Percentiles rank a stretch among this genome's conserved stretches.
phyloP scores from a whole-genome alignment of 345 rosid genomes.

The Gossypium rotundifolium region DNA sequence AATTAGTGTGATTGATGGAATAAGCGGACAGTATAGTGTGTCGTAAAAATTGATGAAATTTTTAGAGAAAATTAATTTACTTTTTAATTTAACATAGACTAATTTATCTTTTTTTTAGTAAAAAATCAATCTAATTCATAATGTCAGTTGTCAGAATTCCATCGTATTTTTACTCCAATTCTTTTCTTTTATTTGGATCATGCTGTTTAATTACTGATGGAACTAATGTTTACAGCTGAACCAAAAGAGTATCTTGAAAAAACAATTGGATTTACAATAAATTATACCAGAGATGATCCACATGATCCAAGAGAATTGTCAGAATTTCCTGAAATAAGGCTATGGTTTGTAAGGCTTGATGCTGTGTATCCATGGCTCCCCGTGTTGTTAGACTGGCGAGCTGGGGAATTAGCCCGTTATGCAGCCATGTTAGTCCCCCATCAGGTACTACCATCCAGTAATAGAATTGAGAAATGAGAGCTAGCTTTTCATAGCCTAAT shows the following conservation, averaged over 20 bases:
- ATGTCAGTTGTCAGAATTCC: no score
- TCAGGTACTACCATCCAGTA: constrained; percentile 36
- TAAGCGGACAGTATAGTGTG: fast-evolving
- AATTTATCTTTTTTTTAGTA: no score
- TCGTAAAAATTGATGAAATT: no score
- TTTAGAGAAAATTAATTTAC: no score
- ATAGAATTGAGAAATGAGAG: background rate
- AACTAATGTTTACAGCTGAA: constrained; percentile 30
- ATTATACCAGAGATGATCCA: constrained; percentile 63
- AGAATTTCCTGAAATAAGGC: constrained; percentile 75
- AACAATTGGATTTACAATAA: constrained; percentile 67
- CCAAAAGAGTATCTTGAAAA: constrained; percentile 56
- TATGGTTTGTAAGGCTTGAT: constrained; percentile 90
- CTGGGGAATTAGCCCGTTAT: constrained; percentile 86
- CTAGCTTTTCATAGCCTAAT: background rate
- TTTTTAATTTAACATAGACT: no score
- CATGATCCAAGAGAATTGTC: constrained; percentile 67
- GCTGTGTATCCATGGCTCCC: constrained; percentile 83
- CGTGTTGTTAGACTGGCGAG: constrained; percentile 77
- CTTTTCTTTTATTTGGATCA: no score
- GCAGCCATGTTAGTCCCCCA: constrained; percentile 86
- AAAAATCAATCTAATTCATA: no score
- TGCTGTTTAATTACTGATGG: background rate
- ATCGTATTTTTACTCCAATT: background rate
- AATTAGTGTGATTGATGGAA: fast-evolving